phyloP scores from a whole-genome alignment of 331 rosid species.

The Acacia concinna region DNA sequence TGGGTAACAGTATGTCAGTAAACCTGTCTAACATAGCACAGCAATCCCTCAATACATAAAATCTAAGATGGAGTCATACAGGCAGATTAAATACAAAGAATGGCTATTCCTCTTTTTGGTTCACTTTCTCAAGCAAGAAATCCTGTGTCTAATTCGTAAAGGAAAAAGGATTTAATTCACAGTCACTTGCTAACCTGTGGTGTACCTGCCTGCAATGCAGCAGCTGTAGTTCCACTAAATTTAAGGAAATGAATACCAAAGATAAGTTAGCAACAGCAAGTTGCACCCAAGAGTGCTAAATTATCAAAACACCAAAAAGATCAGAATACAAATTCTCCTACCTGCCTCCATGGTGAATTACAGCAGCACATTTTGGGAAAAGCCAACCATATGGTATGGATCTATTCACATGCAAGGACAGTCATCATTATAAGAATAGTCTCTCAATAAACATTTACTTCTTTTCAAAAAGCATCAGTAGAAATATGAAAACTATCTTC shows the following conservation, averaged over 20 bases:
- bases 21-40: background rate
- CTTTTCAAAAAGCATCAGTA: background rate
- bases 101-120: background rate
- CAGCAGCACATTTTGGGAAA: conserved; percentile 65
- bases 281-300: conserved; percentile 9
- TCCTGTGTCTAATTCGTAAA: background rate
- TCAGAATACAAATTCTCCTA: conserved; percentile 38
- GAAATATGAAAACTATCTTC: background rate
- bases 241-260: conserved; percentile 27
- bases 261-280: conserved; percentile 27
- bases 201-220: conserved; percentile 70
- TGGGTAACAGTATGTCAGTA: background rate
- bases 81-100: background rate
- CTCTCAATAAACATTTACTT: conserved; percentile 1
- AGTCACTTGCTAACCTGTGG: conserved; percentile 65
- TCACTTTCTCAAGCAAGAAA: conserved; percentile 11
- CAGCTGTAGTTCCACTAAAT: conserved; percentile 82
- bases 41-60: background rate
- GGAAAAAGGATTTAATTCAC: conserved; percentile 18
- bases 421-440: conserved; percentile 1
- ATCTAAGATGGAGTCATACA: background rate
- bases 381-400: conserved; percentile 72
- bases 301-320: conserved; percentile 3
- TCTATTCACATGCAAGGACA: conserved; percentile 41
- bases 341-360: conserved; percentile 94